Conservation (phyloP, 768 basidiomycete genomes). For the Trametes gibbosa region DNA sequence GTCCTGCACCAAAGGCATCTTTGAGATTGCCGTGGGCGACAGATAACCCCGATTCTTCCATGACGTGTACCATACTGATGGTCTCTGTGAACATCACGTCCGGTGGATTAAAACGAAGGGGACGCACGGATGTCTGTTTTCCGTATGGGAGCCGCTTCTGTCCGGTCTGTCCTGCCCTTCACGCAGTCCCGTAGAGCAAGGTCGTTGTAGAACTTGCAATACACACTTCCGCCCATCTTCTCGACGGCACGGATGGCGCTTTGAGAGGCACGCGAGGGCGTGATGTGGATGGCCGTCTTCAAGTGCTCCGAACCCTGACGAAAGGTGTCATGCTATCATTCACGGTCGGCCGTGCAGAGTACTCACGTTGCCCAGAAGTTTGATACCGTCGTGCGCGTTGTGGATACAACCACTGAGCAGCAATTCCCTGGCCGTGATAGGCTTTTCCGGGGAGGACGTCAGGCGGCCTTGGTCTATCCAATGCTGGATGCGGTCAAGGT, state of each 20-base stretch:
- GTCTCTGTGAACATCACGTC: not conserved
- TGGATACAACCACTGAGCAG: constrained; percentile 88
- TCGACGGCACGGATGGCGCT: constrained; percentile 86
- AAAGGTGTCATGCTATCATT: not conserved
- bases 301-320: constrained; percentile 64
- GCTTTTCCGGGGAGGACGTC: constrained; percentile 68
- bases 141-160: constrained; percentile 78
- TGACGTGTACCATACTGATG: constrained; percentile 73
- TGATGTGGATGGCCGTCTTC: constrained; percentile 71
- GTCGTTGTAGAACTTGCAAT: constrained; percentile 89
- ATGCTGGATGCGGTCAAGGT: constrained; percentile 82
- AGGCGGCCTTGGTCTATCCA: constrained; percentile 89
- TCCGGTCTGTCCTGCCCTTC: constrained; percentile 66
- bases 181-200: constrained; percentile 79
- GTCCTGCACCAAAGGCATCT: constrained; percentile 63
- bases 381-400: constrained; percentile 86
- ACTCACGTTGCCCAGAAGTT: constrained; percentile 78
- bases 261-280: constrained; percentile 82
- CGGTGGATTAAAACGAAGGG: not conserved
- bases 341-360: constrained; percentile 19
- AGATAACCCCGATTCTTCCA: constrained; percentile 75
- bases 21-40: constrained; percentile 53
- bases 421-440: constrained; percentile 86
- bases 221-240: constrained; percentile 73
- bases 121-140: constrained; percentile 38